Base-by-base conservation (phyloP, 2,329 filamentous ascomycete genomes). In the Aspergillus sp. region DNA sequence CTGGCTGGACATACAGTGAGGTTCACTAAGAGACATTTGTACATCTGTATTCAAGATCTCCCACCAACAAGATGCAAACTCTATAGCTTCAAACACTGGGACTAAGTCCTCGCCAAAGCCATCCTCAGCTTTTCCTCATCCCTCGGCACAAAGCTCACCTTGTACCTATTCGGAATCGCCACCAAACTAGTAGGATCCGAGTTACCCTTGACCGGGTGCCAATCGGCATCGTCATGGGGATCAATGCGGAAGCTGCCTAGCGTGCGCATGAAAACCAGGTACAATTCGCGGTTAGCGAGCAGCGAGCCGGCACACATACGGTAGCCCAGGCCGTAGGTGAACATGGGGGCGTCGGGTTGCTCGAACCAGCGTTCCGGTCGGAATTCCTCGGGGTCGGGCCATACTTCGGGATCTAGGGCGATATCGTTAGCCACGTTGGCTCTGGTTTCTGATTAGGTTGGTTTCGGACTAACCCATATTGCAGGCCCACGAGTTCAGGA, bases 401-500 rank as follows among this genome's bases (percentile, higher is more conserved):
- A 82, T n/a, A 81, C 71, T 7, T 73, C 70, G 0, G 72, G 66
- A 56, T 82, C 78, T 69, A 50, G 34, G 40, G 30, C 30, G n/a
- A 41, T 28, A 9, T 12, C 36, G 40, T 43, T 45, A 35, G 26
- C 30, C n/a, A 35, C 40, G 12, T 19, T 19, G 8, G 4, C 8
- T 43, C 19, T 5, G 5, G 32, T 7, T 12, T 12, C 4, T 43
- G n/a, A 26, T 19, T 19, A 19, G 19, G 19, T 42, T 9, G 29
- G 29, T 10, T 29, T 28, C 8, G 32, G 8, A 62, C 71, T 57
- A 66, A 80, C 79, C 80, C 78, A 82, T 82, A 51, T 85, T 84
- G 56, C 81, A 84, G 2, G 80, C 80, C 81, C 80, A 84, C 0
- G 80, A 78, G 48, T 85, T 85, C 28, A 85, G 65, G 60, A 83